phyloP scores from a whole-genome alignment of 352 stramenopile species.

The Aphanomyces euteiches region DNA sequence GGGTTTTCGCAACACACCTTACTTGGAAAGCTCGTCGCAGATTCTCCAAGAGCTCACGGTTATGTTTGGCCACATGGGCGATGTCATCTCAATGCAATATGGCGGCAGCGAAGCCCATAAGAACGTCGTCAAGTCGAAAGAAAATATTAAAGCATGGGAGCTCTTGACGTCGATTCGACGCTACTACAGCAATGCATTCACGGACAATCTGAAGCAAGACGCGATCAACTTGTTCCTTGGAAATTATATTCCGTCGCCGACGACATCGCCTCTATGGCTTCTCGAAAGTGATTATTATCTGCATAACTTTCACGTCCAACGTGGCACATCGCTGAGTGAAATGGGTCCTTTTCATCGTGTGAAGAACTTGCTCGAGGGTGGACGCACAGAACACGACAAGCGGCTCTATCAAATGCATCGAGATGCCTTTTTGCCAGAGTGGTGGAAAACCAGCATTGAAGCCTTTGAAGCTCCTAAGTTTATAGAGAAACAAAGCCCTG shows the following conservation, averaged over 20 bases:
- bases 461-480: conserved; percentile 57
- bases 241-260: conserved; percentile 75
- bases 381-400: background rate
- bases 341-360: conserved; percentile 28
- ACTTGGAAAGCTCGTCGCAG: conserved; percentile 85
- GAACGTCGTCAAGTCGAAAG: conserved; percentile 92
- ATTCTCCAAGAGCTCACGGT: conserved; percentile 96
- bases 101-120: conserved; percentile 98
- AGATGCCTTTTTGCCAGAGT: conserved; percentile 60
- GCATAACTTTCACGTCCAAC: conserved; percentile 82
- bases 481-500: conserved; percentile 10
- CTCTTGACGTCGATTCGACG: conserved; percentile 97
- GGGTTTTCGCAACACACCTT: conserved; percentile 89
- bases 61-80: conserved; percentile 97
- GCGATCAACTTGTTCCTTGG: conserved; percentile 99
- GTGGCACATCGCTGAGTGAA: background rate
- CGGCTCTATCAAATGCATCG: background rate
- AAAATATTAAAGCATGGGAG: conserved; percentile 94
- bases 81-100: conserved; percentile 99
- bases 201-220: conserved; percentile 97
- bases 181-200: conserved; percentile 99
- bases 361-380: conserved; percentile 8
- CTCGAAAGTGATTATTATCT: conserved; percentile 88
- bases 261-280: conserved; percentile 70
- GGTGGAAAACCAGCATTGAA: conserved; percentile 82